Conservation (phyloP, 352 stramenopile genomes). For the Phytophthora capsici region DNA sequence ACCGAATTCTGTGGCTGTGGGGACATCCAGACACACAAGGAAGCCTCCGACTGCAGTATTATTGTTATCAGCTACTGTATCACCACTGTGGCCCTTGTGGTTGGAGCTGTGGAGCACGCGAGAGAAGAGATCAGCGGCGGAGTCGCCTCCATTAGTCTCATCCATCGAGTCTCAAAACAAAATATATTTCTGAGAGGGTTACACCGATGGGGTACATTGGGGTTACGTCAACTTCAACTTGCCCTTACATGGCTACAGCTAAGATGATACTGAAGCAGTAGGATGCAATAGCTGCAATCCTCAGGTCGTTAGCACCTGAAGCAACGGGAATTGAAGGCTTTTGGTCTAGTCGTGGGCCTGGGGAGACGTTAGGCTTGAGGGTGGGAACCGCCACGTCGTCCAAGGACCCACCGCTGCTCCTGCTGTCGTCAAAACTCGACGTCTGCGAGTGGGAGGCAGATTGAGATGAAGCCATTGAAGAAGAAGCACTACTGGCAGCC, state of each 20-base stretch:
- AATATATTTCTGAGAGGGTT: background rate
- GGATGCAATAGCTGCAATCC: conserved; percentile 2
- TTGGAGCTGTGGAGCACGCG: conserved; percentile 39
- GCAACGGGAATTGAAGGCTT: conserved; percentile 6
- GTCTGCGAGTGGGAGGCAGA: conserved; percentile 16
- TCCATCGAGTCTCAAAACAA: conserved; percentile 28
- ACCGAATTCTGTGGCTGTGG: conserved; percentile 77
- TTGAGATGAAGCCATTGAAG: conserved; percentile 8
- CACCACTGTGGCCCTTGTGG: background rate
- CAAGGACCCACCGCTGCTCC: conserved; percentile 21
- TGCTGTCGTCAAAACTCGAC: conserved; percentile 9
- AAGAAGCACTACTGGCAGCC: conserved; percentile 9
- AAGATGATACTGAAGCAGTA: conserved; percentile 22
- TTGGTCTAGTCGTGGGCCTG: conserved; percentile 21
- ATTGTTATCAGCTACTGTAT: background rate
- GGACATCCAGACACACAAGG: conserved; percentile 87
- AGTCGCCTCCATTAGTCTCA: conserved; percentile 12
- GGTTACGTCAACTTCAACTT: conserved; percentile 26
- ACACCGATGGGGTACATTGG: conserved; percentile 17
- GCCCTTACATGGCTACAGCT: conserved; percentile 13
- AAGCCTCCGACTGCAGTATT: conserved; percentile 58
- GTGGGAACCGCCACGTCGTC: conserved; percentile 15
- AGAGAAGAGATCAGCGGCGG: conserved; percentile 46
- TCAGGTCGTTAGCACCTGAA: conserved; percentile 11
- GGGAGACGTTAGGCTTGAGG: conserved; percentile 19